Evolutionary conservation across 495 filamentous ascomycete genomes (phyloP), one percentile per base, ranked within the genome.

Genomic region (Cercophora samala): DNA sequence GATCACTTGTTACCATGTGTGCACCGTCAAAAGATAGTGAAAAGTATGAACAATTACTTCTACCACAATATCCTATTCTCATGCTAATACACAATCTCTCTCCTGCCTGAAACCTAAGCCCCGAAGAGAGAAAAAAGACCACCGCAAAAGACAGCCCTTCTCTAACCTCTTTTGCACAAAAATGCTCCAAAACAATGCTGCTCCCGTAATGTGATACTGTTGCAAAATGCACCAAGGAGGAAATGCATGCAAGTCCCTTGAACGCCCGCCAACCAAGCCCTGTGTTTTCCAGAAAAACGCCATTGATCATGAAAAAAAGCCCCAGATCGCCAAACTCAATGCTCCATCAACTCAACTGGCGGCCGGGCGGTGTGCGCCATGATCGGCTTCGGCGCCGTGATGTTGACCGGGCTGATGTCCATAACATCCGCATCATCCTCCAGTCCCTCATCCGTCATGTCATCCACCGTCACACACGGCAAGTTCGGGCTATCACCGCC

Each of bases 391-490:
- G 76, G 64, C 67, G 77, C 78, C 69, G 72, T 78, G 63, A 80
- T 84, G 63, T 80, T 75, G 22, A 80, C 84, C 21, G 67, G 72
- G 60, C 70, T 74, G 62, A 80, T 70, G 17, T 82, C 81, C 15
- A 74, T 79, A 4, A 81, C 83, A 42, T 56, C 53, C 53, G 17
- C 22, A 19, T 62, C 60, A 18, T 62, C 60, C 24, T 37, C 60
- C 60, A 46, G 26, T 17, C 58, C 58, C 42, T 78, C 84, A 60
- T 89, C 84, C 25, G 86, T 96, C 72, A 90, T 91, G 79, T 98
- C 96, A 73, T 96, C 91, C 5, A 99, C 93, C 68, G 91, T 88
- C 25, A 99, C 96, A 13, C 90, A 91, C 0, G 95, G 95, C 67
- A 99, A 76, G 72, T 88, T 83, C 13, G 91, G 91, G 74, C 87